Percentiles rank a stretch among this genome's conserved stretches.
Evolutionary conservation across 192 early-diverging fungal species (phyloP).

Genomic region (Linnemannia elongata): DNA sequence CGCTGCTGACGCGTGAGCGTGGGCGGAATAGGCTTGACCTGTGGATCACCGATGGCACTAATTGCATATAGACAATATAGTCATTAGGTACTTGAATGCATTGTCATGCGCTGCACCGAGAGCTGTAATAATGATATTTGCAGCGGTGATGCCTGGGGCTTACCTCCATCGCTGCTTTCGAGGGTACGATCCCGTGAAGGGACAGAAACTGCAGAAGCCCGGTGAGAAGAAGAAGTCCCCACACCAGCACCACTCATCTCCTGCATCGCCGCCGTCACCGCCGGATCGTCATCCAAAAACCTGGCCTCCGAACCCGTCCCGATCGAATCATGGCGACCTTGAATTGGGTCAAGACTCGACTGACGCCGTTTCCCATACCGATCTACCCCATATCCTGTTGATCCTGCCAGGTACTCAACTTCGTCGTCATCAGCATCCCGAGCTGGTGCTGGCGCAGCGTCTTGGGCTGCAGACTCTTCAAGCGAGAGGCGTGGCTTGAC

Average conservation of each 20-base stretch:
- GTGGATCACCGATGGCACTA: constrained; percentile 1
- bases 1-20: constrained; percentile 21
- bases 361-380: constrained; percentile 18
- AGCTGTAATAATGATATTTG: background rate
- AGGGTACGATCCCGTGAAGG: constrained; percentile 6
- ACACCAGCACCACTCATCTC: constrained; percentile 5
- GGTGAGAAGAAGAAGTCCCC: constrained; percentile 11
- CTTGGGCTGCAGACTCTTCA: background rate
- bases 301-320: background rate
- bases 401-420: no score
- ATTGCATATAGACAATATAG: background rate
- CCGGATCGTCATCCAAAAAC: background rate
- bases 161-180: background rate
- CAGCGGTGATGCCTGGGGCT: background rate
- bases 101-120: no score
- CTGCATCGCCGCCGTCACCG: background rate
- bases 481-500: constrained; percentile 11
- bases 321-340: constrained; percentile 3
- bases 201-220: background rate
- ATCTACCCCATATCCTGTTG: background rate
- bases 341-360: background rate
- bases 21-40: constrained; percentile 15
- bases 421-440: background rate
- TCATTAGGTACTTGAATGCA: background rate
- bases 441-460: background rate